phyloP scores from a whole-genome alignment of 139 green algal genomes.

The Chlorella sp. region DNA sequence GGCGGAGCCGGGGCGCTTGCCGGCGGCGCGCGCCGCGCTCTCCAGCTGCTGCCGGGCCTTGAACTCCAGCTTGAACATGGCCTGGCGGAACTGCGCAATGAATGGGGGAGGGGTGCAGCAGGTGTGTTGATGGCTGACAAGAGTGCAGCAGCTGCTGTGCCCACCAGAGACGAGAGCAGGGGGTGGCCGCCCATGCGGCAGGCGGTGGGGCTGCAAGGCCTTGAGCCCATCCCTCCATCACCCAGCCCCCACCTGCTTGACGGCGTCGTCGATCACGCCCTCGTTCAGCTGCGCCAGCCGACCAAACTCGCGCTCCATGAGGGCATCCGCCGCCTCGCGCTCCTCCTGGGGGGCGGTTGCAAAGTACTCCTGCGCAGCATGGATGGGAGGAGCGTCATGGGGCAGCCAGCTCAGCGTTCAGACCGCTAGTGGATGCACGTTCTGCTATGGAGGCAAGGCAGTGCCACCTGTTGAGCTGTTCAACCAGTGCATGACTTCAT shows the following conservation, averaged over 20 bases:
- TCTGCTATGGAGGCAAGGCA: no score
- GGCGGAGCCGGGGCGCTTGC: not conserved
- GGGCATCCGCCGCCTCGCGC: conserved; percentile 17
- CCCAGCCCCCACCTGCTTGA: conserved; percentile 1
- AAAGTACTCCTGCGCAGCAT: conserved; percentile 21
- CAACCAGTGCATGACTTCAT: no score
- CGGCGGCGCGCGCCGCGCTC: not conserved
- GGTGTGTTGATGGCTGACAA: not conserved
- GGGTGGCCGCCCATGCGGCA: not conserved
- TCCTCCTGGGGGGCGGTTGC: conserved; percentile 3
- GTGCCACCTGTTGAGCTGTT: no score
- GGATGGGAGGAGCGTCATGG: not conserved
- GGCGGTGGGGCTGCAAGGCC: not conserved
- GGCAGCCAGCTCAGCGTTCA: not conserved
- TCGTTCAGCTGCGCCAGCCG: conserved; percentile 25
- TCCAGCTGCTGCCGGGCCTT: conserved; percentile 34
- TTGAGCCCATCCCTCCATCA: not conserved
- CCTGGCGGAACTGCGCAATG: conserved; percentile 24
- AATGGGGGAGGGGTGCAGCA: not conserved
- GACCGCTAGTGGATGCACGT: no score
- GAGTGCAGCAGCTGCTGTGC: no score
- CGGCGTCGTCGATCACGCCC: conserved; percentile 11
- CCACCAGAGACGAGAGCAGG: not conserved
- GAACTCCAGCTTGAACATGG: conserved; percentile 39
- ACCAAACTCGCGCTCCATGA: conserved; percentile 23